A percentile compares a stretch with the other conserved stretches of the same genome.
These are phyloP conservation scores for Trichoderma hamatum DNA, from an alignment of 2,329 filamentous ascomycete species.

Conservation along the genomic window DNA sequence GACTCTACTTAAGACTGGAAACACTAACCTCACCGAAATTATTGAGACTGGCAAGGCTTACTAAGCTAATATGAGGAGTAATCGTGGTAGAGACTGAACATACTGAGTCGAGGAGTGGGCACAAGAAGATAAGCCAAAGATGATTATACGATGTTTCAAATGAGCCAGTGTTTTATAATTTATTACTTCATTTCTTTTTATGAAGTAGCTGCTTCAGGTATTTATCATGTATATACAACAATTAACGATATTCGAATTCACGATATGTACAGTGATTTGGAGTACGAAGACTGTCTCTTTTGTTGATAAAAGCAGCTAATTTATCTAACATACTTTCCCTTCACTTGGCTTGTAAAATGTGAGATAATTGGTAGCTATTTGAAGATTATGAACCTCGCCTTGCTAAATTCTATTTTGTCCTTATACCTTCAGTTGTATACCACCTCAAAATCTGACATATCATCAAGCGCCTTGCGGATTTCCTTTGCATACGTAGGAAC, in stretches of 20 bases:
- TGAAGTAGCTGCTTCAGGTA: neutral
- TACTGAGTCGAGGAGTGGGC: neutral
- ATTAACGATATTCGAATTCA: neutral
- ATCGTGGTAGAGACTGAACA: neutral
- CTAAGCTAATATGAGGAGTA: neutral
- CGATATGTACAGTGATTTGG: no score
- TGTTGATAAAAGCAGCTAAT: no score
- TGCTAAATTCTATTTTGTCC: neutral
- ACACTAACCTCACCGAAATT: slow-evolving; percentile 41
- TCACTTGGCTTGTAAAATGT: no score
- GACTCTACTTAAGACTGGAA: slow-evolving; percentile 47
- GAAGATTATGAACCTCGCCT: neutral
- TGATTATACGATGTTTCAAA: neutral
- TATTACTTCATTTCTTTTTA: neutral
- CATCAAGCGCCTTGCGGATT: slow-evolving; percentile 41
- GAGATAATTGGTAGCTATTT: neutral
- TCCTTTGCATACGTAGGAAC: slow-evolving; percentile 41
- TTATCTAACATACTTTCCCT: no score
- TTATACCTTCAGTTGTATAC: slow-evolving; percentile 23
- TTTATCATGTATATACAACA: neutral
- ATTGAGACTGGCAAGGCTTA: slow-evolving; percentile 31
- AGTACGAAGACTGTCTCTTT: no score
- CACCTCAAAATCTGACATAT: slow-evolving; percentile 43
- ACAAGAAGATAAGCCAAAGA: neutral
- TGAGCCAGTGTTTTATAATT: neutral